These are phyloP conservation scores for Magnolia changhungtana DNA, from an alignment of 164 flowering plant species.

Conservation along the genomic window DNA sequence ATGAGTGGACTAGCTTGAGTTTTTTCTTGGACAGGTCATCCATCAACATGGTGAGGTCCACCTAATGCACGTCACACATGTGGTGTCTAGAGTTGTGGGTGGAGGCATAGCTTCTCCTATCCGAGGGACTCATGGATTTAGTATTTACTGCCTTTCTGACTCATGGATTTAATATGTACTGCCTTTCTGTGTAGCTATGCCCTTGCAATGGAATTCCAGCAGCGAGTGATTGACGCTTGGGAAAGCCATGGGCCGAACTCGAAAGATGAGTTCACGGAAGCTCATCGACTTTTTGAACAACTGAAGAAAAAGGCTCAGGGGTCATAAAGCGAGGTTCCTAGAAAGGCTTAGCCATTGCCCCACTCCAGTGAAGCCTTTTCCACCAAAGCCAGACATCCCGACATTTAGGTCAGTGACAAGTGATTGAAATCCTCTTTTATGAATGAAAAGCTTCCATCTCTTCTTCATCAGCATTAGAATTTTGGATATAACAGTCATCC, in stretches of 20 bases:
- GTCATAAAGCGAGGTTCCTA: constrained; percentile 12
- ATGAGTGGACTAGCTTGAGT: too few species aligned
- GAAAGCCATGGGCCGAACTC: constrained; percentile 48
- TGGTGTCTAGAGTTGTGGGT: too few species aligned
- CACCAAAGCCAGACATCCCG: constrained; percentile 11
- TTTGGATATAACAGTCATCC: not conserved
- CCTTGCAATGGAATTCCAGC: constrained; percentile 53
- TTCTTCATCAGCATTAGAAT: not conserved
- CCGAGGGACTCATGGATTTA: too few species aligned
- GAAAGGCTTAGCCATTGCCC: constrained; percentile 47
- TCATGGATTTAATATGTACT: not conserved
- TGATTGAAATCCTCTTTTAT: not conserved
- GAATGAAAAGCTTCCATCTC: not conserved
- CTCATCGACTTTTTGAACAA: constrained; percentile 39
- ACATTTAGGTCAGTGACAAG: constrained; percentile 6
- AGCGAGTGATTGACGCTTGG: constrained; percentile 48
- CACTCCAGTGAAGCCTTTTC: constrained; percentile 14
- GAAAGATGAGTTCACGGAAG: constrained; percentile 43
- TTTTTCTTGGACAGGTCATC: too few species aligned
- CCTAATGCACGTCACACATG: too few species aligned
- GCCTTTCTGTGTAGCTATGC: constrained; percentile 33
- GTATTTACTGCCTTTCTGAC: too few species aligned
- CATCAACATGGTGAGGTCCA: too few species aligned
- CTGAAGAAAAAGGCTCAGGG: constrained; percentile 37
- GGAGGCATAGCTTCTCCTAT: too few species aligned